A percentile compares a stretch with the other conserved stretches of the same genome.
Conservation (phyloP, 176 grass and related monocot genomes). For the Cenchrus purpureus region DNA sequence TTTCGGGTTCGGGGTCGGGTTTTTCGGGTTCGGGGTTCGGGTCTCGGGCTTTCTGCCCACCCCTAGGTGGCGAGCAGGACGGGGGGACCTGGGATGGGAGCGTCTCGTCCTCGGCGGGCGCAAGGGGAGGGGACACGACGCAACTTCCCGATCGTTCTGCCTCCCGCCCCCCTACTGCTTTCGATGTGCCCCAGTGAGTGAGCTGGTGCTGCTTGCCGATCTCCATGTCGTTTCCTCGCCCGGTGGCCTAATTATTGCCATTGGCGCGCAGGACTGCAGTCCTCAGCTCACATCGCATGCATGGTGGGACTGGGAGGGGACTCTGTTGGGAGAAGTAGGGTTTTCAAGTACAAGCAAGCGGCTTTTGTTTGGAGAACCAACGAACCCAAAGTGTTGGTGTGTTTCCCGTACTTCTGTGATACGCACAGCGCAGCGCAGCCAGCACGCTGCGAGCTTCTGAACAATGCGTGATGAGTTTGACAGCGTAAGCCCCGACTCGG, state of each 20-base stretch:
- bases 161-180: not conserved
- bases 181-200: not conserved
- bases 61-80: not conserved
- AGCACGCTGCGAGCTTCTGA: too few species aligned
- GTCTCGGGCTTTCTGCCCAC: too few species aligned
- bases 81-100: not conserved
- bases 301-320: not conserved
- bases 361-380: too few species aligned
- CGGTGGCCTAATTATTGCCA: constrained; percentile 20
- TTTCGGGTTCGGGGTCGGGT: too few species aligned
- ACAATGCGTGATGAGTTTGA: too few species aligned
- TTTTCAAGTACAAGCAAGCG: too few species aligned
- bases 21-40: too few species aligned
- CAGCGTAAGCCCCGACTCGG: too few species aligned
- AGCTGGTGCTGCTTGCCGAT: not conserved
- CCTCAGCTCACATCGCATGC: not conserved
- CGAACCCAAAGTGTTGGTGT: too few species aligned
- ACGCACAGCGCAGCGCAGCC: too few species aligned
- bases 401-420: too few species aligned
- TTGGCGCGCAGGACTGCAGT: not conserved
- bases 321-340: not conserved
- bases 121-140: constrained; percentile 39
- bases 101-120: constrained; percentile 15
- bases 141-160: constrained; percentile 38
- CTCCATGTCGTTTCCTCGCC: not conserved